phyloP scores from a whole-genome alignment of 2,329 filamentous ascomycete species.

The Penicillium polonicum region DNA sequence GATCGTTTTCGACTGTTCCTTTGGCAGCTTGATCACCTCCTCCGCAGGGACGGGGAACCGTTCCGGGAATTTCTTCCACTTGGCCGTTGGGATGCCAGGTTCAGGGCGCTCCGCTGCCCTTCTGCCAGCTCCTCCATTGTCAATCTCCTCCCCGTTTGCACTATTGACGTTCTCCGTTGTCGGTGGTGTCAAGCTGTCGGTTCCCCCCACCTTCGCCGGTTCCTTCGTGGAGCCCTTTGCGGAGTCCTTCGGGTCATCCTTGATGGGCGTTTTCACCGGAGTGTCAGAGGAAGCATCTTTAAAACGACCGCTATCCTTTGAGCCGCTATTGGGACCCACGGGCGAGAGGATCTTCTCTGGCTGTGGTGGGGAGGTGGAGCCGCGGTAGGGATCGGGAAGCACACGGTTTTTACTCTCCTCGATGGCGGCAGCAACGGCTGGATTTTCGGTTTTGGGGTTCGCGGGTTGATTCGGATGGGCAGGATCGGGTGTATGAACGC shows the following conservation, averaged over 20 bases:
- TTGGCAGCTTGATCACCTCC: constrained; percentile 73
- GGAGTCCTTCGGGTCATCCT: constrained; percentile 5
- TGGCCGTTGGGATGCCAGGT: constrained; percentile 42
- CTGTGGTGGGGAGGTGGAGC: constrained; percentile 15
- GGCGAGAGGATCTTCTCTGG: constrained; percentile 6
- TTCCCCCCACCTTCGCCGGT: neutral
- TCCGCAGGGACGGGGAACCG: constrained; percentile 72
- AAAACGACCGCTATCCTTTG: neutral
- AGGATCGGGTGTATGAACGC: constrained; percentile 4
- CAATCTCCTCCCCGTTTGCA: constrained; percentile 23
- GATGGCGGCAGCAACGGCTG: neutral
- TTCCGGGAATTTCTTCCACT: constrained; percentile 74
- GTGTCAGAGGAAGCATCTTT: constrained; percentile 1
- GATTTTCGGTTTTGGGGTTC: neutral
- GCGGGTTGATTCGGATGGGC: constrained; percentile 8
- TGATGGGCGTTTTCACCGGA: constrained; percentile 6
- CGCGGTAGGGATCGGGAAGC: constrained; percentile 12
- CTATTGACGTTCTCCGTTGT: neutral
- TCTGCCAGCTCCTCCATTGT: constrained; percentile 35
- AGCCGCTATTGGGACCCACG: constrained; percentile 4
- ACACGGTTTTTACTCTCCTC: constrained; percentile 16
- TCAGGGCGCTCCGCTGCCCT: constrained; percentile 32
- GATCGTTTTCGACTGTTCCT: constrained; percentile 65
- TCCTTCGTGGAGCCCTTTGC: neutral
- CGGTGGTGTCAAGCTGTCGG: neutral